A percentile compares a stretch with the other conserved stretches of the same genome.
Conservation (phyloP, 2,329 filamentous ascomycete species). For the Claviceps sp. region DNA sequence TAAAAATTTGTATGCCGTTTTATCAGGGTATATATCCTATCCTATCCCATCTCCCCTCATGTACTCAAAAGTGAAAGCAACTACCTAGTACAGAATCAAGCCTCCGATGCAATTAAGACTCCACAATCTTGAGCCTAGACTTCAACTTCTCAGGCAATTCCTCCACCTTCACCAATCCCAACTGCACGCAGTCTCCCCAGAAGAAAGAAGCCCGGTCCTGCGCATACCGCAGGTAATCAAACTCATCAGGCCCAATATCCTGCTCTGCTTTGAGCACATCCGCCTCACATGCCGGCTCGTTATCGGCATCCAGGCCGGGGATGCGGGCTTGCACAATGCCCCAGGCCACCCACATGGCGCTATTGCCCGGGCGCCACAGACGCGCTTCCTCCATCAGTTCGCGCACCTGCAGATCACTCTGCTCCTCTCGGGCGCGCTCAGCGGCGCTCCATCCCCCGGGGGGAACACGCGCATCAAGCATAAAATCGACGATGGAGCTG, state of each 20-base stretch:
- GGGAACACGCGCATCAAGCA: slow-evolving; percentile 62
- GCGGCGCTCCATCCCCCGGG: slow-evolving; percentile 35
- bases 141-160: slow-evolving; percentile 62
- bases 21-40: too few species aligned
- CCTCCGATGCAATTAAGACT: slow-evolving; percentile 32
- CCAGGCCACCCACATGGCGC: slow-evolving; percentile 88
- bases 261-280: slow-evolving; percentile 26
- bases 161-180: slow-evolving; percentile 62
- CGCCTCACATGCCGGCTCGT: slow-evolving; percentile 24
- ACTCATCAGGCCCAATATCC: slow-evolving; percentile 56
- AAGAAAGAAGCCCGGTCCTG: slow-evolving; percentile 88
- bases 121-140: slow-evolving; percentile 53
- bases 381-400: slow-evolving; percentile 65
- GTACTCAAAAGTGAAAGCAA: not conserved
- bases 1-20: too few species aligned
- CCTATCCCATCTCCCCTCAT: too few species aligned
- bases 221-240: slow-evolving; percentile 86
- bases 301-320: slow-evolving; percentile 46
- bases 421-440: slow-evolving; percentile 49
- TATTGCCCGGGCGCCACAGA: slow-evolving; percentile 80
- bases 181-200: slow-evolving; percentile 73
- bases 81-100: not conserved
- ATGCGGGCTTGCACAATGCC: slow-evolving; percentile 91
- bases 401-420: slow-evolving; percentile 52
- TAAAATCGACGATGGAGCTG: slow-evolving; percentile 54